Evolutionary conservation across 768 basidiomycete species (phyloP).

Genomic region (Podaxis pistillaris): DNA sequence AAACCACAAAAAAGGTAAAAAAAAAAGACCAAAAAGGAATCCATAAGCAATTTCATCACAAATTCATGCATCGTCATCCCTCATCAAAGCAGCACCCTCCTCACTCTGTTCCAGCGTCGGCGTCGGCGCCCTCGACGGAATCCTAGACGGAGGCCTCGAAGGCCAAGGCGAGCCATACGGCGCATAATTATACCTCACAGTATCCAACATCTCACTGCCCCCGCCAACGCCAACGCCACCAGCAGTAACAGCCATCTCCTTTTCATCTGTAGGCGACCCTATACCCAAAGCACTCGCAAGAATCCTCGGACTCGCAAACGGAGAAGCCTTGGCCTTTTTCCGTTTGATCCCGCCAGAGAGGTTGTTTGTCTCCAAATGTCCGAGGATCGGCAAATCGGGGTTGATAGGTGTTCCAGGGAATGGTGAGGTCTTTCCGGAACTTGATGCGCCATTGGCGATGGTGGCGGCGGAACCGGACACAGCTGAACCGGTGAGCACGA

Average conservation of each 20-base stretch:
- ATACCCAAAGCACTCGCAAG: slow-evolving; percentile 51
- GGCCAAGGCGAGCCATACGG: slow-evolving; percentile 43
- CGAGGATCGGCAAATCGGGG: slow-evolving; percentile 56
- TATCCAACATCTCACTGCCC: slow-evolving; percentile 29
- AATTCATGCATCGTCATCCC: neutral
- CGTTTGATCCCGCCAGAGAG: slow-evolving; percentile 34
- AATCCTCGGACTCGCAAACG: slow-evolving; percentile 4
- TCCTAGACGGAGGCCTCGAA: slow-evolving; percentile 32
- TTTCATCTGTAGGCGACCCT: slow-evolving; percentile 1
- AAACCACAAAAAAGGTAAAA: no score
- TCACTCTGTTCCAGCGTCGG: slow-evolving; percentile 5
- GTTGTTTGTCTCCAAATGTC: slow-evolving; percentile 46
- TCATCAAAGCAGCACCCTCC: neutral
- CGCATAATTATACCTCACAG: slow-evolving; percentile 35
- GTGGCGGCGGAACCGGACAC: neutral
- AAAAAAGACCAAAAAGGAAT: no score
- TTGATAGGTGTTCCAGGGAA: slow-evolving; percentile 37
- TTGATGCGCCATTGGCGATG: neutral
- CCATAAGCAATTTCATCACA: neutral
- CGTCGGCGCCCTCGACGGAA: slow-evolving; percentile 32
- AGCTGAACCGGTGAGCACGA: slow-evolving; percentile 22
- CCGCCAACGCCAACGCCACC: neutral
- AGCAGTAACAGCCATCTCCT: neutral
- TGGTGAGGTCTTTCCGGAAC: slow-evolving; percentile 19
- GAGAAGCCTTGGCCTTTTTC: slow-evolving; percentile 19